Conservation (phyloP, 208 protist genomes). For the Wallacemonas sp. region DNA sequence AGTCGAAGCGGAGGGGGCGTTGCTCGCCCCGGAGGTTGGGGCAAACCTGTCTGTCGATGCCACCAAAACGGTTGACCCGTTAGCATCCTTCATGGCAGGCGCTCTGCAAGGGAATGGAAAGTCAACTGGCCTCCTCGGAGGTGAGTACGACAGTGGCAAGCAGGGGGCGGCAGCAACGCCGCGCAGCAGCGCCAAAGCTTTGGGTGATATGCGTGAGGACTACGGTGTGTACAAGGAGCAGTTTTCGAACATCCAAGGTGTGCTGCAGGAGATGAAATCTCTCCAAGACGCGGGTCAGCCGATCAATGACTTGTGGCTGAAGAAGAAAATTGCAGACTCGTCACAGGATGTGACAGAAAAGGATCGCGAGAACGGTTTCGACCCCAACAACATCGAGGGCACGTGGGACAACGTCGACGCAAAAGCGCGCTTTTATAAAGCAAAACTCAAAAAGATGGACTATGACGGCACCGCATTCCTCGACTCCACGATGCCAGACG, state of each 20-base stretch:
- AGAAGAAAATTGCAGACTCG: conserved; percentile 54
- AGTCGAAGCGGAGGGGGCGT: conserved; percentile 20
- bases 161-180: neutral
- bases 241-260: conserved; percentile 72
- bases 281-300: conserved; percentile 67
- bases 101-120: conserved; percentile 20
- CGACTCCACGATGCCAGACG: conserved; percentile 63
- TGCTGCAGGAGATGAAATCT: conserved; percentile 80
- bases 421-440: conserved; percentile 87
- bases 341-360: conserved; percentile 37
- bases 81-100: conserved; percentile 27
- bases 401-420: conserved; percentile 83
- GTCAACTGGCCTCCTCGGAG: conserved; percentile 13
- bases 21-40: conserved; percentile 17
- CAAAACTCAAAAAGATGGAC: conserved; percentile 85
- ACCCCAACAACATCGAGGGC: conserved; percentile 70
- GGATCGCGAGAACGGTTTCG: conserved; percentile 67
- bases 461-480: conserved; percentile 80
- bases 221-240: conserved; percentile 73
- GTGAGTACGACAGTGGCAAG: conserved; percentile 8
- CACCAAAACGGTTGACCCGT: conserved; percentile 10
- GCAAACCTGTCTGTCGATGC: conserved; percentile 3
- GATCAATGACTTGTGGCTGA: conserved; percentile 81
- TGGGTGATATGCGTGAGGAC: conserved; percentile 48
- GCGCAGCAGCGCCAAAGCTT: conserved; percentile 14